phyloP scores from a whole-genome alignment of 257 asterid species.

The Petrea volubilis region DNA sequence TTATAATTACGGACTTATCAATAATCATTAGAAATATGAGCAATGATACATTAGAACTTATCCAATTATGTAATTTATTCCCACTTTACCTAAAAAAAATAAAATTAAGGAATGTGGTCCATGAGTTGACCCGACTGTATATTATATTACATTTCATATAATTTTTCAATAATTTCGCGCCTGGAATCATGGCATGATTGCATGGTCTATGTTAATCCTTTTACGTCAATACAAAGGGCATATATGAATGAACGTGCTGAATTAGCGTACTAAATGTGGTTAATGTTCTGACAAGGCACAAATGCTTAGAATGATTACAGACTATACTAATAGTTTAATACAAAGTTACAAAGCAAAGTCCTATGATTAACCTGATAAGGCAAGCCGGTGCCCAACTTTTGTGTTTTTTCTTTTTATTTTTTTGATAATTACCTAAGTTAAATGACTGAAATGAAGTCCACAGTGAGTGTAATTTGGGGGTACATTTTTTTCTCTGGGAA shows the following conservation, averaged over 20 bases:
- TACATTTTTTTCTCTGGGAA: no score
- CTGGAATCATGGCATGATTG: not conserved
- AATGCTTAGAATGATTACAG: not conserved
- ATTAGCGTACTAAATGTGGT: not conserved
- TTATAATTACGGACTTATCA: no score
- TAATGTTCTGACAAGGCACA: not conserved
- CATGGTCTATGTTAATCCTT: not conserved
- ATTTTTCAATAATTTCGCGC: not conserved
- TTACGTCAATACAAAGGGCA: no score
- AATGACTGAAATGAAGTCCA: no score
- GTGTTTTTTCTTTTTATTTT: no score
- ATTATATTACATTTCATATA: not conserved
- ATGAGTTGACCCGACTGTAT: not conserved
- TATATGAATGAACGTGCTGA: not conserved
- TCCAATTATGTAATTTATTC: not conserved
- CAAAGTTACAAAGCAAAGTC: no score
- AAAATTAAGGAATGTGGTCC: not conserved
- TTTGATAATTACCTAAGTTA: no score
- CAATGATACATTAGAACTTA: no score
- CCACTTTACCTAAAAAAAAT: not conserved
- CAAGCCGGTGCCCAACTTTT: no score
- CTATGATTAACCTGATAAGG: no score
- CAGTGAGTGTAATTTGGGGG: no score
- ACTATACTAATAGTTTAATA: not conserved
- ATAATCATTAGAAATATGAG: no score